phyloP scores from a whole-genome alignment of 2,329 filamentous ascomycete species.

The Alternaria gaisen region DNA sequence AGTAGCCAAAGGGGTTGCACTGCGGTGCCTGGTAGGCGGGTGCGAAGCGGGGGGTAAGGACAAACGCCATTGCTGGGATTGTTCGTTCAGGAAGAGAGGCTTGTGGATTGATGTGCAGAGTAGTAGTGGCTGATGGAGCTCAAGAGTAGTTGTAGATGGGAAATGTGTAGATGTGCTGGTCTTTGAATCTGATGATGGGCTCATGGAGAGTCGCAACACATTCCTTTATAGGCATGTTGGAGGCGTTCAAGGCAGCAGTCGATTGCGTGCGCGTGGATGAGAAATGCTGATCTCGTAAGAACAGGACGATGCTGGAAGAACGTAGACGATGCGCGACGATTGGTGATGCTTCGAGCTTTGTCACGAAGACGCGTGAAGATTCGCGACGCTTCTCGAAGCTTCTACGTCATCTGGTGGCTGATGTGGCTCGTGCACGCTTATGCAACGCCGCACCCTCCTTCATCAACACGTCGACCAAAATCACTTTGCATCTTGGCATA shows the following conservation, averaged over 20 bases:
- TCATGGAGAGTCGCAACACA: conserved; percentile 16
- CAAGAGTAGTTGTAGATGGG: conserved; percentile 29
- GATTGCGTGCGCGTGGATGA: conserved; percentile 37
- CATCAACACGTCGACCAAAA: not conserved
- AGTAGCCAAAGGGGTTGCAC: conserved; percentile 41
- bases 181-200: conserved; percentile 39
- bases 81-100: conserved; percentile 7
- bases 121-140: conserved; percentile 24
- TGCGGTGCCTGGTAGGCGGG: conserved; percentile 41
- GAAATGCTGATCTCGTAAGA: conserved; percentile 40
- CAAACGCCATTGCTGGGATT: conserved; percentile 42
- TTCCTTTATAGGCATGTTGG: conserved; percentile 47
- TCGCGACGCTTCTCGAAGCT: conserved; percentile 38
- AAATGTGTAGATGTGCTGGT: conserved; percentile 32
- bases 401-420: conserved; percentile 15
- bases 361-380: conserved; percentile 32
- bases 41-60: conserved; percentile 45
- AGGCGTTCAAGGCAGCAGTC: conserved; percentile 34
- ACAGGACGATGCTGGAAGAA: conserved; percentile 39
- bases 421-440: conserved; percentile 17
- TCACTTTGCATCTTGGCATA: too few relatives aligned
- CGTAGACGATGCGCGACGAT: conserved; percentile 30
- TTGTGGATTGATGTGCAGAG: conserved; percentile 10
- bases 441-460: conserved; percentile 30
- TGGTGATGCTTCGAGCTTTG: conserved; percentile 37